Evolutionary conservation across 352 stramenopile genomes (phyloP).

Genomic region (Globisporangium rhizosaccharum): DNA sequence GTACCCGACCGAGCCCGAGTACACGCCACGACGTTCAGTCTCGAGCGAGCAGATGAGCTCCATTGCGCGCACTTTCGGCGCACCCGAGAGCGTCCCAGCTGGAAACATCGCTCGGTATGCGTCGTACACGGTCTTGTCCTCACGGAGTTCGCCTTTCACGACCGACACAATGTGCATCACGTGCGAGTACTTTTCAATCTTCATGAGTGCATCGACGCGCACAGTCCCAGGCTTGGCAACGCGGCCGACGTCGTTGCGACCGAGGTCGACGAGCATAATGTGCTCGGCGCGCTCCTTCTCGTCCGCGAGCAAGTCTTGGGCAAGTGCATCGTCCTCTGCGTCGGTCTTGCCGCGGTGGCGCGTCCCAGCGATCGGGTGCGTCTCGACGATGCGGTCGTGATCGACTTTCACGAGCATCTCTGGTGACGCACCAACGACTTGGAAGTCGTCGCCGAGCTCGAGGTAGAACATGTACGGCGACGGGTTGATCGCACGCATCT

Average conservation of each 20-base stretch:
- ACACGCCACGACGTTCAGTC: slow-evolving; percentile 75
- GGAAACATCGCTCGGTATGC: slow-evolving; percentile 88
- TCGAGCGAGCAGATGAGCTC: slow-evolving; percentile 86
- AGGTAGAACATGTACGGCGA: slow-evolving; percentile 90
- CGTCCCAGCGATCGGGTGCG: slow-evolving; percentile 87
- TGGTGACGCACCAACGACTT: slow-evolving; percentile 82
- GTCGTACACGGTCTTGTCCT: slow-evolving; percentile 84
- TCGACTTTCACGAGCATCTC: slow-evolving; percentile 90
- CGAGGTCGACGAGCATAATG: slow-evolving; percentile 91
- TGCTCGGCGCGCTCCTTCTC: slow-evolving; percentile 90
- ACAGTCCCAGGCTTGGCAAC: slow-evolving; percentile 80
- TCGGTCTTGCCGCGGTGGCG: slow-evolving; percentile 78
- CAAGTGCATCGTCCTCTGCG: slow-evolving; percentile 81
- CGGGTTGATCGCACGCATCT: slow-evolving; percentile 87
- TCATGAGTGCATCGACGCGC: slow-evolving; percentile 82
- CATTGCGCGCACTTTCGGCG: slow-evolving; percentile 87
- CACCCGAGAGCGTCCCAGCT: slow-evolving; percentile 82
- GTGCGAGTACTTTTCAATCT: slow-evolving; percentile 91
- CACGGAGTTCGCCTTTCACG: slow-evolving; percentile 74
- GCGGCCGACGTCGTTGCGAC: slow-evolving; percentile 86
- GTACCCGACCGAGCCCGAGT: slow-evolving; percentile 84
- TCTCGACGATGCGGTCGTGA: slow-evolving; percentile 79
- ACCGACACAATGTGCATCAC: slow-evolving; percentile 91
- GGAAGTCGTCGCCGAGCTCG: slow-evolving; percentile 78
- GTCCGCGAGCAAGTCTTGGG: slow-evolving; percentile 71